Evolutionary conservation across 148 eudicot species (phyloP).

Genomic region (Linanthus parryae): DNA sequence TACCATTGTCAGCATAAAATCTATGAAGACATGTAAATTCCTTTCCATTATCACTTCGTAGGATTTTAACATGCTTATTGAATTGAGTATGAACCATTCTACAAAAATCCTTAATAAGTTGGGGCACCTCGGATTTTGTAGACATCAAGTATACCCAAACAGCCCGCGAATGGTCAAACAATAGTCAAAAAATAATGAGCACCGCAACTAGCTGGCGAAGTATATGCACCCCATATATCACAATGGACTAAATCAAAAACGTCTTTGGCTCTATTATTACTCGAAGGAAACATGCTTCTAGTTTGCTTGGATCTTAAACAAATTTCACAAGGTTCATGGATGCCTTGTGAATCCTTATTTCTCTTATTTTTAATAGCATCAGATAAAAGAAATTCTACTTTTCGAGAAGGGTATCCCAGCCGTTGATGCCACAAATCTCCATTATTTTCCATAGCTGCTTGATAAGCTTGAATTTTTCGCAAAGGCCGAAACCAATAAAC

Average conservation of each 20-base stretch:
- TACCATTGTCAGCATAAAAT: slow-evolving; percentile 1
- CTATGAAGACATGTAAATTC: neutral
- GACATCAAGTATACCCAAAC: slow-evolving; percentile 3
- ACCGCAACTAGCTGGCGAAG: too few relatives aligned
- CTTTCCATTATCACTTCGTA: slow-evolving; percentile 8
- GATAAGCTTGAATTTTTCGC: neutral
- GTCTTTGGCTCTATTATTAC: neutral
- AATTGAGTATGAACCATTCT: neutral
- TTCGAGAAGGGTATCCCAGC: slow-evolving; percentile 1
- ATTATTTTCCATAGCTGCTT: neutral
- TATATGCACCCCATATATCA: too few relatives aligned
- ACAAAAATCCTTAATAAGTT: neutral
- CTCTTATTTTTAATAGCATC: neutral
- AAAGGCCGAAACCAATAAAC: neutral
- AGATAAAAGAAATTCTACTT: neutral
- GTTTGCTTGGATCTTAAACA: neutral
- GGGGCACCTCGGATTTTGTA: neutral
- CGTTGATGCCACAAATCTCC: slow-evolving; percentile 5
- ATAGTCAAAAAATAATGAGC: too few relatives aligned
- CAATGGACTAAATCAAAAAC: neutral
- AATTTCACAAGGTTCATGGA: neutral
- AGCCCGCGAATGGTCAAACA: neutral
- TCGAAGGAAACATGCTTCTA: neutral
- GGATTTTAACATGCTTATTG: neutral
- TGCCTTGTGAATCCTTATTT: neutral